Conservation (phyloP, 1,284 basidiomycete genomes). For the Boletus smithii region DNA sequence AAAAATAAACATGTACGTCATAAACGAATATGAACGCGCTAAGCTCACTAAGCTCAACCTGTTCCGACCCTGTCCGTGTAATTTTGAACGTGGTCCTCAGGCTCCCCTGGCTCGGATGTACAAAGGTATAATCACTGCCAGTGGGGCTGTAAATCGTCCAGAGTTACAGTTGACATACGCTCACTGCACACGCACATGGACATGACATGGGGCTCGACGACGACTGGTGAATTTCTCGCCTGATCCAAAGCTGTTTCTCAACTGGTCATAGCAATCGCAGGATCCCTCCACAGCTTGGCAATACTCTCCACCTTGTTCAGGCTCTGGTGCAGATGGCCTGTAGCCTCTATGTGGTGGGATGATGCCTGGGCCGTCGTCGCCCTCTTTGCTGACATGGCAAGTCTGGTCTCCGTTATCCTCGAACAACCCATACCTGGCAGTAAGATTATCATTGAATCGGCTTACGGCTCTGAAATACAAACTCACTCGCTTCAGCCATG, state of each 20-base stretch:
- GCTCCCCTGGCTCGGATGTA: not conserved
- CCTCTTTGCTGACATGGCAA: constrained; percentile 4
- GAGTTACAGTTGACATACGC: too few species aligned
- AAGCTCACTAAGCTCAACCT: not conserved
- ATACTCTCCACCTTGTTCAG: constrained; percentile 15
- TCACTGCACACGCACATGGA: too few species aligned
- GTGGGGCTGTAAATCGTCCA: not conserved
- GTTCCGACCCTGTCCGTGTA: not conserved
- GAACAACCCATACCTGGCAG: not conserved
- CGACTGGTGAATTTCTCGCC: not conserved
- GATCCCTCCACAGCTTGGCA: constrained; percentile 10
- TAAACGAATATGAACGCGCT: too few species aligned
- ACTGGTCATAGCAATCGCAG: constrained; percentile 1
- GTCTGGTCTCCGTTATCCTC: constrained; percentile 2
- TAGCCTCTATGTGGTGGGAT: constrained; percentile 20
- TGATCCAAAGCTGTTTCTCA: not conserved
- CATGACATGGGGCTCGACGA: constrained; percentile 1
- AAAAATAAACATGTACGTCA: too few species aligned
- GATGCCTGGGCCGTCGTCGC: constrained; percentile 17
- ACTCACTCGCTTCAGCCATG: not conserved
- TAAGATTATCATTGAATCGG: not conserved
- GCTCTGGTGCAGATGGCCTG: constrained; percentile 17
- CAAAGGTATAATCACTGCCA: not conserved
- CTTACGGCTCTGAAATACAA: not conserved
- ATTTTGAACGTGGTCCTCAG: too few species aligned